Percentiles rank a stretch among this genome's conserved stretches.
These are phyloP conservation scores for Glarea lozoyensis DNA, from an alignment of 495 filamentous ascomycete genomes.

Conservation along the genomic window DNA sequence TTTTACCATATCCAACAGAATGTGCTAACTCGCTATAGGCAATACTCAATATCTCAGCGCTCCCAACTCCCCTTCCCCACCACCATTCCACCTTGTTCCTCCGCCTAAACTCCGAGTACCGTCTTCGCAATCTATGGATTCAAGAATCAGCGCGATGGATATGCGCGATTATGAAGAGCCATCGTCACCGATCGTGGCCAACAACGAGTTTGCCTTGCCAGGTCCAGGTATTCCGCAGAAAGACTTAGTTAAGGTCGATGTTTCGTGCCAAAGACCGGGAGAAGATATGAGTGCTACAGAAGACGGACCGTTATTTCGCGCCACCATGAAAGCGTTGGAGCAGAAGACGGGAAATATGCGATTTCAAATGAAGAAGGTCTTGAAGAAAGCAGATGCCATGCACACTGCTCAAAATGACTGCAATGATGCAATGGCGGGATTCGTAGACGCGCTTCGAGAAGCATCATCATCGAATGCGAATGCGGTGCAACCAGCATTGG, in stretches of 20 bases:
- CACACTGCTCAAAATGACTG: slow-evolving; percentile 69
- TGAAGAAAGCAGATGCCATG: slow-evolving; percentile 83
- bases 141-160: slow-evolving; percentile 55
- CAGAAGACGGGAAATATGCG: slow-evolving; percentile 96
- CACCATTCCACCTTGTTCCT: slow-evolving; percentile 51
- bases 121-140: slow-evolving; percentile 73
- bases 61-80: slow-evolving; percentile 49
- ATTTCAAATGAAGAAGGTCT: slow-evolving; percentile 85
- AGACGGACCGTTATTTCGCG: slow-evolving; percentile 91
- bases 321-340: slow-evolving; percentile 93
- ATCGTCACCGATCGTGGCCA: slow-evolving; percentile 51
- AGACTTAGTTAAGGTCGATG: slow-evolving; percentile 65
- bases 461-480: slow-evolving; percentile 87
- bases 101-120: slow-evolving; percentile 72
- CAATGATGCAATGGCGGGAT: slow-evolving; percentile 73
- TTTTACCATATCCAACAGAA: too few relatives aligned
- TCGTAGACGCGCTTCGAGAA: slow-evolving; percentile 83
- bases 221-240: slow-evolving; percentile 5
- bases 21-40: slow-evolving; percentile 12
- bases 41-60: slow-evolving; percentile 17
- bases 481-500: slow-evolving; percentile 87
- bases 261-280: slow-evolving; percentile 74
- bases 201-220: slow-evolving; percentile 29
- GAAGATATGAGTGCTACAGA: slow-evolving; percentile 83
- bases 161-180: slow-evolving; percentile 48